Evolutionary conservation across 768 basidiomycete species (phyloP), one percentile per base, ranked within the genome.

Genomic region (Serendipita sp.): DNA sequence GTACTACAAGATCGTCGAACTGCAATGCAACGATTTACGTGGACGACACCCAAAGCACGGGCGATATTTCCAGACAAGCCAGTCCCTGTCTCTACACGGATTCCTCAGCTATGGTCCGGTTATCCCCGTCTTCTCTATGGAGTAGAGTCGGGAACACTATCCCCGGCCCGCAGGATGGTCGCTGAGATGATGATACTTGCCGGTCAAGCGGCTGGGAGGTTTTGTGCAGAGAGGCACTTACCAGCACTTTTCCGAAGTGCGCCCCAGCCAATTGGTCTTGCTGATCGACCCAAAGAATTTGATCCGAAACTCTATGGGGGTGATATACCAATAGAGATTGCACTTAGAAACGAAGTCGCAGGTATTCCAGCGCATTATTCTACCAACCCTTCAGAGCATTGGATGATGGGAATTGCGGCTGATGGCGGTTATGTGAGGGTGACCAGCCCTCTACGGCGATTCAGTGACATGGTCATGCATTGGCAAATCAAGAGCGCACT

Each of bases 401-500:
- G 77, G 78, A 71, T 73, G 3, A 73, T 97, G 69, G 92, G 87
- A 0, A 72, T 90, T n/a, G 16, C 16, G 28, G 76, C 78, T 2
- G 80, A 81, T 1, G 81, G 82, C 46, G 86, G 87, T 67, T 99
- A 99, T 72, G 75, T 80, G 16, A 82, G 89, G 24, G 83, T 81
- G 7, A 97, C 96, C 7, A 91, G 88, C 3, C 96, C 96, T 0
- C 75, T 99, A 48, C 81, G 96, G 46, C 83, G 96, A 48, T 96
- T 83, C 73, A 74, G 75, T 41, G 96, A 99, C 73, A 72, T 96
- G 65, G 72, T 93, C 11, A 75, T 77, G 8, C 96, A 98, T 75
- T 99, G 93, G 92, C 94, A 98, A 73, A 83, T 99, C 74, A 94
- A 96, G 71, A 77, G 85, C 60, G 81, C 81, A 3, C 74, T 98